Conservation (phyloP, 441 rosid genomes). For the Adansonia madagascariensis region DNA sequence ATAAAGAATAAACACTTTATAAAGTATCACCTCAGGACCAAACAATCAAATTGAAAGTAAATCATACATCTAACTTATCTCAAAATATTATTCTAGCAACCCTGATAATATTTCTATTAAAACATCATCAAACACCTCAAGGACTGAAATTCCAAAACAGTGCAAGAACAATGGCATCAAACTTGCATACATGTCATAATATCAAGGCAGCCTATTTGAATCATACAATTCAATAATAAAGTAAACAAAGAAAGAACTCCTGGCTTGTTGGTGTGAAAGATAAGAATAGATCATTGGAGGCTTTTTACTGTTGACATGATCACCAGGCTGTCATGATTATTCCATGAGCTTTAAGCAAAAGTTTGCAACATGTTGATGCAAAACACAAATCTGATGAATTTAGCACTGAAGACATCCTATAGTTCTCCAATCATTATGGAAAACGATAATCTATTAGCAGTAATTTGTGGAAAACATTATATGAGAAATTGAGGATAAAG, state of each 20-base stretch:
- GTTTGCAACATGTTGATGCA: not conserved
- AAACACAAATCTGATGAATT: not conserved
- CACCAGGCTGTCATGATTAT: not conserved
- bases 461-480: not conserved
- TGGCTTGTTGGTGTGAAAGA: not conserved
- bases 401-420: not conserved
- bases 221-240: not conserved
- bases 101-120: not conserved
- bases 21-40: not conserved
- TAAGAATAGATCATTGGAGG: not conserved
- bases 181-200: not conserved
- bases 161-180: conserved; percentile 3
- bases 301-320: not conserved
- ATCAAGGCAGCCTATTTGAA: not conserved
- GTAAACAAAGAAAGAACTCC: not conserved
- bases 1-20: not conserved
- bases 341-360: not conserved
- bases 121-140: not conserved
- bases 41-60: not conserved
- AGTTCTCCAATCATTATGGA: not conserved
- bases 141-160: not conserved
- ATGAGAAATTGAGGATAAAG: not conserved
- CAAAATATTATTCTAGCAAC: not conserved
- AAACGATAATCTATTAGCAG: not conserved
- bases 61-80: not conserved